phyloP scores from a whole-genome alignment of 441 rosid genomes.

The Erodium trifolium region DNA sequence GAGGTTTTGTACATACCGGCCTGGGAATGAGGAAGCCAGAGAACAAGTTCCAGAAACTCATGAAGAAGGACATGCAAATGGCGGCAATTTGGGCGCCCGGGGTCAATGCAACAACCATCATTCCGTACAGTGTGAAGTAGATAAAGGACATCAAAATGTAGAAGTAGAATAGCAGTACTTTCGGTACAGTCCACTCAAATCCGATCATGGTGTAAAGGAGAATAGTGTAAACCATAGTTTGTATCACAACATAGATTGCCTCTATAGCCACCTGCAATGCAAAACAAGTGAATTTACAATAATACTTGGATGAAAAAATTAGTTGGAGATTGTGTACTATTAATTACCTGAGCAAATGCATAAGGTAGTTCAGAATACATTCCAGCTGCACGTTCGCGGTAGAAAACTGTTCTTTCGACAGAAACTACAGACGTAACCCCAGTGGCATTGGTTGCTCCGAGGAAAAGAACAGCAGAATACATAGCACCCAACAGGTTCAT shows the following conservation, averaged over 20 bases:
- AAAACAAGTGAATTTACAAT: neutral
- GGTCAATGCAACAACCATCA: constrained; percentile 27
- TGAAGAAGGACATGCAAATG: constrained; percentile 69
- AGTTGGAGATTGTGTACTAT: neutral
- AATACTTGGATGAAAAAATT: neutral
- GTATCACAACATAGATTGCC: neutral
- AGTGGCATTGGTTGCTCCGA: constrained; percentile 52
- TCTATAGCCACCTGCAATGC: neutral
- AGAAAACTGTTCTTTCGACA: constrained; percentile 55
- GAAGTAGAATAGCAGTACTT: neutral
- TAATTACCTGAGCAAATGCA: constrained; percentile 52
- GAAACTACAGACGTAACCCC: constrained; percentile 50
- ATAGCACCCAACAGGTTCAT: constrained; percentile 62
- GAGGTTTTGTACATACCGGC: constrained; percentile 40
- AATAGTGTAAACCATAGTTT: neutral
- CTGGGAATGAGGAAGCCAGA: constrained; percentile 88
- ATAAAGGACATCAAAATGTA: neutral
- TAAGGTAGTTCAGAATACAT: constrained; percentile 79
- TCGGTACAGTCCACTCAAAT: neutral
- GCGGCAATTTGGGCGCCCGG: constrained; percentile 91
- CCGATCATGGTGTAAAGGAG: neutral
- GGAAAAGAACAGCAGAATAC: constrained; percentile 52
- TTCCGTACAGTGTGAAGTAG: constrained; percentile 1
- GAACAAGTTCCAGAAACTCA: constrained; percentile 75
- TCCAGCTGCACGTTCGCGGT: constrained; percentile 72